Conservation (phyloP, 345 rosid species). For the Salix caprea region DNA sequence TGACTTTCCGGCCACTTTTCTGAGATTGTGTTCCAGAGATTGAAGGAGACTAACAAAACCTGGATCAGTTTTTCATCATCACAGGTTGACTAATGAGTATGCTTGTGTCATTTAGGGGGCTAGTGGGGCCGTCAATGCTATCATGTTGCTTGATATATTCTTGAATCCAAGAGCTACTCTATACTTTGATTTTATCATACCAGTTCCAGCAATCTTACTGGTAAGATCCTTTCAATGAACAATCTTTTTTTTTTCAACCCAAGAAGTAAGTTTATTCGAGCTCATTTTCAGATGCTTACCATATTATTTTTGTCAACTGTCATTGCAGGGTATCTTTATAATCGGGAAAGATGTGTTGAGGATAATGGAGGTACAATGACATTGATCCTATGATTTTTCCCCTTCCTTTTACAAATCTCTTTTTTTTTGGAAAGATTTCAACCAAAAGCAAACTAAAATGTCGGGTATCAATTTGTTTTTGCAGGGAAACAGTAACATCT, state of each 20-base stretch:
- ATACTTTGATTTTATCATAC: slow-evolving; percentile 60
- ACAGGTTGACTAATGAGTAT: neutral
- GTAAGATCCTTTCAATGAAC: slow-evolving; percentile 36
- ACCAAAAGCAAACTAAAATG: neutral
- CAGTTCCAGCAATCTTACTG: slow-evolving; percentile 81
- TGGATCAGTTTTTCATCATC: no score
- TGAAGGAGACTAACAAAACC: no score
- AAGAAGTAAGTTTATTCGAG: neutral
- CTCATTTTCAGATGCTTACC: neutral
- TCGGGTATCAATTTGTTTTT: slow-evolving; percentile 4
- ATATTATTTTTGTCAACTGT: slow-evolving; percentile 1
- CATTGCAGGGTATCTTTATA: slow-evolving; percentile 59
- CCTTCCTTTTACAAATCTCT: neutral
- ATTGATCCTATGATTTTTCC: neutral
- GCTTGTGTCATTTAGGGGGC: slow-evolving; percentile 55
- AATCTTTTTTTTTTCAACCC: neutral
- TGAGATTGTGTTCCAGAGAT: no score
- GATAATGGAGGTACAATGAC: slow-evolving; percentile 52
- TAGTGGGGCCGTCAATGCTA: slow-evolving; percentile 91
- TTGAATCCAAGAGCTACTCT: slow-evolving; percentile 70
- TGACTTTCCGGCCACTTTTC: neutral
- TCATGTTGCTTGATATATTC: slow-evolving; percentile 83
- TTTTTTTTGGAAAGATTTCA: neutral
- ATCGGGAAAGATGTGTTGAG: slow-evolving; percentile 67
- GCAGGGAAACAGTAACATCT: slow-evolving; percentile 73